Base-by-base conservation (phyloP, 2,329 filamentous ascomycete species). In the Ophiostoma fasciatum region DNA sequence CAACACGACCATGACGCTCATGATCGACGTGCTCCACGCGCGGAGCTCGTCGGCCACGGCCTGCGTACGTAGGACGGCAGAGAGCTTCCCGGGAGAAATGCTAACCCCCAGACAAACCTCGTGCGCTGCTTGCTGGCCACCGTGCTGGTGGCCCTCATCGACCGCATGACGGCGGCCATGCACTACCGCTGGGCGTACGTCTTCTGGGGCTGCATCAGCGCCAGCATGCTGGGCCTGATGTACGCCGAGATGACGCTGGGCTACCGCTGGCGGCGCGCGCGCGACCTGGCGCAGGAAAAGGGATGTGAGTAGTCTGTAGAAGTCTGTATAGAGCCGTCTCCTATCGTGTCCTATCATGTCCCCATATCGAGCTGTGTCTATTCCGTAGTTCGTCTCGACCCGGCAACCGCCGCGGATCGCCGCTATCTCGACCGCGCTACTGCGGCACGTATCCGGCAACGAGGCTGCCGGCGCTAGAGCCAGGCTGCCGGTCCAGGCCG, bases 1-100 rank as follows among this genome's bases (percentile, higher is more conserved):
- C 4, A 54, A 53, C 37, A 47, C 49, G 0, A 54, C 51, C 1
- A 51, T 51, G 45, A 54, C 51, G 1, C 36, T 54, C 13, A 49
- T 53, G 45, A 51, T 54, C 31, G 50, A 54, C 22, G 47, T 54
- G 5, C 11, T 54, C 5, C 46, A 52, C 27, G 39, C 41, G 2
- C 46, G 45, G 12, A 54, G 51, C 36, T 54, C 51, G 2, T 44
- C 46, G 1, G 51, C 46, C 2, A 53, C 47, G 1, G 51, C 51
- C 1, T 54, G 41, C 25, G 38, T 40, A 35, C n/a, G n/a, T n/a
- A n/a, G n/a, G n/a, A n/a, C n/a, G n/a, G n/a, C n/a, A n/a, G n/a
- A n/a, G n/a, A n/a, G n/a, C n/a, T n/a, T n/a, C n/a, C n/a, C n/a
- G n/a, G n/a, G n/a, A 29, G 38, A 28, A 11, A 7, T 7, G 4